These are phyloP conservation scores for Penicillium coffeae DNA, from an alignment of 495 filamentous ascomycete genomes.

Conservation along the genomic window DNA sequence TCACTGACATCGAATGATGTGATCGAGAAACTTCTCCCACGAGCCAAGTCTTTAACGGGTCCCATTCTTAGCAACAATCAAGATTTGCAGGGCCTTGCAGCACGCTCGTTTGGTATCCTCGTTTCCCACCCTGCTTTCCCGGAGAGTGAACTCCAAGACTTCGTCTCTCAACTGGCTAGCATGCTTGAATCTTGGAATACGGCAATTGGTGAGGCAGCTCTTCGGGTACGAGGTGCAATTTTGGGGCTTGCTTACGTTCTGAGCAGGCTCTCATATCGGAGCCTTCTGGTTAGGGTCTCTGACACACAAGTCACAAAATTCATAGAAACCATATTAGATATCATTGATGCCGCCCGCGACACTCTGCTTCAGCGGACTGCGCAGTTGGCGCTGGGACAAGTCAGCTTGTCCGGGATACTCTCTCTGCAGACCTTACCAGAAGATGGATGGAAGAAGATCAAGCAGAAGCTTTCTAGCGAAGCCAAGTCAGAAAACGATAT, in stretches of 20 bases:
- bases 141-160: constrained; percentile 28
- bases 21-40: constrained; percentile 46
- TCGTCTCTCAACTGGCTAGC: constrained; percentile 37
- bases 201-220: constrained; percentile 57
- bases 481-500: constrained; percentile 80
- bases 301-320: constrained; percentile 35
- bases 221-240: constrained; percentile 58
- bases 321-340: constrained; percentile 38
- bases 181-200: constrained; percentile 47
- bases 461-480: constrained; percentile 56
- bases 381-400: constrained; percentile 64
- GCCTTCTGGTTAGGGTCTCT: constrained; percentile 24
- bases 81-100: constrained; percentile 56
- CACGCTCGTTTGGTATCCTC: constrained; percentile 74
- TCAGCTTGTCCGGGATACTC: constrained; percentile 67
- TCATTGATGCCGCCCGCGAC: constrained; percentile 51
- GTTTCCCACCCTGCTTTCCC: constrained; percentile 57
- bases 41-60: constrained; percentile 48
- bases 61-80: constrained; percentile 66
- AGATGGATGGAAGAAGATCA: constrained; percentile 39
- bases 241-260: constrained; percentile 56
- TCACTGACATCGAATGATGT: constrained; percentile 55
- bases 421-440: constrained; percentile 33
- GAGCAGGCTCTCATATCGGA: constrained; percentile 54
- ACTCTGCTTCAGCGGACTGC: constrained; percentile 55